Evolutionary conservation across 2,329 filamentous ascomycete species (phyloP).

Genomic region (Nemania sp.): DNA sequence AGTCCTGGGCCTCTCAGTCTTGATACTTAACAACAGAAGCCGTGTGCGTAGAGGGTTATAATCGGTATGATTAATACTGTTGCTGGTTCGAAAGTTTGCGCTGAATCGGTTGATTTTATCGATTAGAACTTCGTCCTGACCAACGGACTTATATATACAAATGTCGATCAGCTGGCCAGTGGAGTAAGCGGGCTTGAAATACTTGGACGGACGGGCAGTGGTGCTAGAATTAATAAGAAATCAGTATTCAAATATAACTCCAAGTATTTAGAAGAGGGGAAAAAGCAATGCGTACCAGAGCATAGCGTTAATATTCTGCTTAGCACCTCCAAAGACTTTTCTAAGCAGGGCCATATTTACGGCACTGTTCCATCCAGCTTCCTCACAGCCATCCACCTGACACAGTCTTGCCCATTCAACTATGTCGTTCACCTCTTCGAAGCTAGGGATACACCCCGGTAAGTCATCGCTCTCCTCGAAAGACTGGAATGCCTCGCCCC

Average conservation of each 20-base stretch:
- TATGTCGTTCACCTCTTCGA: constrained; percentile 13
- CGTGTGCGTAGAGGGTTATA: constrained; percentile 9
- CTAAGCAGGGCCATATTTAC: constrained; percentile 10
- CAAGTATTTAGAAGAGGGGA: constrained; percentile 13
- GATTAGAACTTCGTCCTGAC: constrained; percentile 8
- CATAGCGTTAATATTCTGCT: constrained; percentile 11
- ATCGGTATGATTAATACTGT: constrained; percentile 22
- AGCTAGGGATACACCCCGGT: constrained; percentile 15
- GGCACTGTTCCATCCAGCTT: constrained; percentile 14
- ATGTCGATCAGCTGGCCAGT: constrained; percentile 21
- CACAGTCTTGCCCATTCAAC: constrained; percentile 11
- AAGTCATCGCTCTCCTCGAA: constrained; percentile 3
- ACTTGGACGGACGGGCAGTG: constrained; percentile 10
- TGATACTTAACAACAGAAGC: constrained; percentile 21
- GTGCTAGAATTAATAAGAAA: constrained; percentile 10
- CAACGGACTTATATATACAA: constrained; percentile 20
- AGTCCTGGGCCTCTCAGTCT: constrained; percentile 11
- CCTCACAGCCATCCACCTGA: constrained; percentile 4
- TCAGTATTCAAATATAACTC: constrained; percentile 4
- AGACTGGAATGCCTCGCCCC: constrained; percentile 13
- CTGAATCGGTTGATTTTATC: constrained; percentile 10
- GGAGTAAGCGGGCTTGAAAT: constrained; percentile 3
- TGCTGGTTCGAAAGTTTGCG: constrained; percentile 1
- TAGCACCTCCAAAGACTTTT: constrained; percentile 5
- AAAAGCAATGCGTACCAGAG: constrained; percentile 6